phyloP scores from a whole-genome alignment of 2,329 filamentous ascomycete genomes.

The Monascus ruber region DNA sequence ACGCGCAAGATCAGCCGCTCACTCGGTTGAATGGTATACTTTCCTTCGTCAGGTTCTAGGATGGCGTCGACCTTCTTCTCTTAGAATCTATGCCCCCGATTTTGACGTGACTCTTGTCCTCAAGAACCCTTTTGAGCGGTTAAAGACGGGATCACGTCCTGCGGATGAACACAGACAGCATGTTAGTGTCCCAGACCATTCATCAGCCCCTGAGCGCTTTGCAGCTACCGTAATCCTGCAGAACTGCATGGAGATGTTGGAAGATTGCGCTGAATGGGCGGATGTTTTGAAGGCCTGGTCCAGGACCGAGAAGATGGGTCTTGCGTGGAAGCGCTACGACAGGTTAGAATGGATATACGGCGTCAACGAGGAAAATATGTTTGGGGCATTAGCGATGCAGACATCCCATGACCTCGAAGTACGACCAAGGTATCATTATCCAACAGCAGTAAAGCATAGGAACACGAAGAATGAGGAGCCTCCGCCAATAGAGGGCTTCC shows the following conservation, averaged over 20 bases:
- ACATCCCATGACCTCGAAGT: constrained; percentile 56
- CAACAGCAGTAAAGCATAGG: constrained; percentile 36
- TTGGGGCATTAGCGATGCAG: constrained; percentile 56
- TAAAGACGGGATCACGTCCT: constrained; percentile 30
- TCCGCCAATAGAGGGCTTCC: constrained; percentile 53
- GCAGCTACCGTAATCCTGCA: constrained; percentile 46
- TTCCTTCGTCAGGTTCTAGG: constrained; percentile 51
- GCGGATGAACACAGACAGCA: constrained; percentile 35
- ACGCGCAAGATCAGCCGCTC: constrained; percentile 48
- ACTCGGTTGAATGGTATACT: constrained; percentile 58
- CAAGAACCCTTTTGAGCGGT: constrained; percentile 47
- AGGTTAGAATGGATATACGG: constrained; percentile 58
- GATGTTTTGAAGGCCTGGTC: constrained; percentile 50
- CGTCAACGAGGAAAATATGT: constrained; percentile 56
- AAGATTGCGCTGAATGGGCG: constrained; percentile 46
- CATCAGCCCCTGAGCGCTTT: constrained; percentile 39
- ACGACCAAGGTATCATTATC: constrained; percentile 54
- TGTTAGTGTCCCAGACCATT: constrained; percentile 26
- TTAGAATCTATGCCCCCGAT: constrained; percentile 53
- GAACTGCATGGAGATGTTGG: constrained; percentile 48
- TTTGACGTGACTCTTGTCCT: constrained; percentile 48
- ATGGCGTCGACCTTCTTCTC: constrained; percentile 43
- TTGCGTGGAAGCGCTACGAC: constrained; percentile 60
- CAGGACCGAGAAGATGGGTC: constrained; percentile 47
- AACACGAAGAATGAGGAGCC: constrained; percentile 43